Base-by-base conservation (phyloP, 768 basidiomycete genomes). In the Agrocybe praecox region DNA sequence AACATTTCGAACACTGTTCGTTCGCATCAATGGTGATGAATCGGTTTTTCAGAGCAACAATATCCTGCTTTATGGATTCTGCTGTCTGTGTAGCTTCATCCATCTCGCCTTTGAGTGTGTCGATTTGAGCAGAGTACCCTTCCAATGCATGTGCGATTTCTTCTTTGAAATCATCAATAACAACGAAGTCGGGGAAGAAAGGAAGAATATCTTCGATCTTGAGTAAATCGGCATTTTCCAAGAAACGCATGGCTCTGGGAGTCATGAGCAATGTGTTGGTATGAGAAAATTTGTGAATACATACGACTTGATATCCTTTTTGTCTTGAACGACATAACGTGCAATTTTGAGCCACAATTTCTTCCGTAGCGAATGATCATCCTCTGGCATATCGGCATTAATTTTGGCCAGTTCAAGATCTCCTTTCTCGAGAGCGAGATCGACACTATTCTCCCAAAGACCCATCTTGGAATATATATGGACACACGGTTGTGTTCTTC, bases 181-280 rank as follows among this genome's bases (percentile, higher is more conserved):
- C 92, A 12, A 96, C 94, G 68, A 99, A 99, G 74, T 98, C 96
- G 2, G 97, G 96, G 86, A 99, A 98, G 87, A 98, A 99, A 6
- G 97, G 97, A 17, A 99, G 76, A 59, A 99, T 97, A 67, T 99
- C 97, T 69, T 99, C 97, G 61, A 99, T 96, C 74, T 98, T 98
- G 68, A 99, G 84, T 33, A 98, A 75, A 63, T 93, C 88, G 0
- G 97, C 96, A 60, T 93, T 89, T 69, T 98, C 95, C 64, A 98
- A 79, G 78, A 99, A 98, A 19, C 84, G 86, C 94, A 98, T 98
- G 18, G 97, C 97, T 52, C 96, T 99, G 69, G 23, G 51, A 53
- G 40, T 43, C 46, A 50, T 33, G 24, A 51, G 48, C 36, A 46
- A 24, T 46, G 23, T 52, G 34, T 29, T 49, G 40, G 11, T 48